Percentiles rank a stretch among this genome's conserved stretches.
Conservation (phyloP, 352 stramenopile species). For the Pythium diclinum region DNA sequence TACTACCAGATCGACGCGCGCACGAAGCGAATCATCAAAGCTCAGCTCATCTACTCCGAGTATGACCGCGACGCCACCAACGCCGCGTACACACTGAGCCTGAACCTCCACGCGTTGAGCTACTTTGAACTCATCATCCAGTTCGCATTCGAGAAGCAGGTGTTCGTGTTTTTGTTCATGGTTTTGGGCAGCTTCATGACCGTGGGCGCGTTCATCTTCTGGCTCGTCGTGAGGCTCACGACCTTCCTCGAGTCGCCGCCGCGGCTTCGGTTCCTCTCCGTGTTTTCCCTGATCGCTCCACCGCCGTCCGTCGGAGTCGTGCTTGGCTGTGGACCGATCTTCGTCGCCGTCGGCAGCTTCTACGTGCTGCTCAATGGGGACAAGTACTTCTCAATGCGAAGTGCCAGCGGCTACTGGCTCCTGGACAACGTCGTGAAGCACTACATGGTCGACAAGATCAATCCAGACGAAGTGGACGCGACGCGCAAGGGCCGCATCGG, state of each 20-base stretch:
- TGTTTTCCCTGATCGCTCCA: slow-evolving; percentile 91
- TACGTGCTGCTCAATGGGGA: slow-evolving; percentile 70
- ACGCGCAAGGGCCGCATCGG: slow-evolving; percentile 88
- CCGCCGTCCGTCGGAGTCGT: slow-evolving; percentile 87
- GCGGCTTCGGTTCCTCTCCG: slow-evolving; percentile 88
- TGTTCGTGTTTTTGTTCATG: slow-evolving; percentile 94
- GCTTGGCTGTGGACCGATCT: slow-evolving; percentile 86
- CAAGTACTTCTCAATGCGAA: slow-evolving; percentile 32
- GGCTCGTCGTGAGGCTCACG: slow-evolving; percentile 88
- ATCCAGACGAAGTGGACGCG: slow-evolving; percentile 60
- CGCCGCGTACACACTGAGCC: slow-evolving; percentile 88
- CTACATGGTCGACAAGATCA: slow-evolving; percentile 84
- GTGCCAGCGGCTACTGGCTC: slow-evolving; percentile 67
- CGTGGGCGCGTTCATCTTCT: slow-evolving; percentile 81
- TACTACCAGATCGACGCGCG: slow-evolving; percentile 93
- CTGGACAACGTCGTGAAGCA: slow-evolving; percentile 78
- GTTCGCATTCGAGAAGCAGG: slow-evolving; percentile 93
- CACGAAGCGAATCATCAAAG: slow-evolving; percentile 92
- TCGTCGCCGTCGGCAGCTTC: slow-evolving; percentile 56
- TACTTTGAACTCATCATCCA: slow-evolving; percentile 96
- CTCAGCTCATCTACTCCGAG: slow-evolving; percentile 85
- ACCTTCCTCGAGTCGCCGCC: slow-evolving; percentile 90
- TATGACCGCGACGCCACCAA: slow-evolving; percentile 91
- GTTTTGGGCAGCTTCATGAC: slow-evolving; percentile 89
- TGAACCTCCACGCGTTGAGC: slow-evolving; percentile 92